Evolutionary conservation across 2,329 filamentous ascomycete genomes (phyloP).

Genomic region (Bipolaris sorokiniana): DNA sequence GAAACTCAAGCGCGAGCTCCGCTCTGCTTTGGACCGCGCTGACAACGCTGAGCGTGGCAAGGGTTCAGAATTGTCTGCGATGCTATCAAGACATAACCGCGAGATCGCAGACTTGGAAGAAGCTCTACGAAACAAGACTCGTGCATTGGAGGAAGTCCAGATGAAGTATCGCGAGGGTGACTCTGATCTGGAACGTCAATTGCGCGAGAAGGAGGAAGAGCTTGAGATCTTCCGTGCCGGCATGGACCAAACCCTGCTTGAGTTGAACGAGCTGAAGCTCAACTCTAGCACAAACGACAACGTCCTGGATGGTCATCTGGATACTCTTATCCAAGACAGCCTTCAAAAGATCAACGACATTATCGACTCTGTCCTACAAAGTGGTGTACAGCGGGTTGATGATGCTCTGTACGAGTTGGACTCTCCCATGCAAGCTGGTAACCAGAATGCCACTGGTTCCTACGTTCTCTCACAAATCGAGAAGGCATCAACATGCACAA

Average conservation of each 20-base stretch:
- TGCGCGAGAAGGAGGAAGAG: slow-evolving; percentile 96
- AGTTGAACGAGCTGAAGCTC: slow-evolving; percentile 83
- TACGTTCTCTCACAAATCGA: slow-evolving; percentile 97
- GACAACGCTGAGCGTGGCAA: slow-evolving; percentile 93
- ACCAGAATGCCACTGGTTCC: slow-evolving; percentile 93
- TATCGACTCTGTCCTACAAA: slow-evolving; percentile 93
- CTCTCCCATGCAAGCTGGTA: slow-evolving; percentile 97
- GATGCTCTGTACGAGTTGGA: slow-evolving; percentile 97
- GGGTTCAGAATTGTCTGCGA: slow-evolving; percentile 90
- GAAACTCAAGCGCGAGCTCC: slow-evolving; percentile 90
- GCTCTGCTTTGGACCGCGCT: slow-evolving; percentile 87
- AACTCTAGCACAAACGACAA: slow-evolving; percentile 70
- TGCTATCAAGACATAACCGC: slow-evolving; percentile 94
- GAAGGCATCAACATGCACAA: slow-evolving; percentile 91
- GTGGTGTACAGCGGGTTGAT: slow-evolving; percentile 90
- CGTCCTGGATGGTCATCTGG: slow-evolving; percentile 87
- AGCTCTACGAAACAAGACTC: slow-evolving; percentile 83
- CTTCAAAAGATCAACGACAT: slow-evolving; percentile 95
- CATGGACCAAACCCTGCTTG: slow-evolving; percentile 94
- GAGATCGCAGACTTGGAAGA: slow-evolving; percentile 98
- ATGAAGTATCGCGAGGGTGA: slow-evolving; percentile 78
- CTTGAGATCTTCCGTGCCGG: slow-evolving; percentile 97
- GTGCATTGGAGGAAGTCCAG: slow-evolving; percentile 82
- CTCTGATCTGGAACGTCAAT: slow-evolving; percentile 81
- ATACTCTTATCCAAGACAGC: slow-evolving; percentile 84